These are phyloP conservation scores for Aspergillus baeticus DNA, from an alignment of 495 filamentous ascomycete species.

Conservation along the genomic window DNA sequence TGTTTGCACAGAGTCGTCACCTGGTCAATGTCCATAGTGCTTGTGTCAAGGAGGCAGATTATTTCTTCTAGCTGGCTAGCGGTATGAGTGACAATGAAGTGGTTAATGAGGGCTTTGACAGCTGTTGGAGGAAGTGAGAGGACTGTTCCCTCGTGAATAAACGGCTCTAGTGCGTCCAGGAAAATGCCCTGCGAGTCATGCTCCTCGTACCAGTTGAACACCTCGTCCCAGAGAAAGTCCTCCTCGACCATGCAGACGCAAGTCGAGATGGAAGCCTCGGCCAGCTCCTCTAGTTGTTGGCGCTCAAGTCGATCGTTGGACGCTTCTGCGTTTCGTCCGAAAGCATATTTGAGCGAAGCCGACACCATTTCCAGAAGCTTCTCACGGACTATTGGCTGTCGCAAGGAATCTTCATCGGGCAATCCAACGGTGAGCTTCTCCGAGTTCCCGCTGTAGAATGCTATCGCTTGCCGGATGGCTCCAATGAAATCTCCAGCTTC, in stretches of 20 bases:
- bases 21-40: conserved; percentile 92
- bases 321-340: conserved; percentile 58
- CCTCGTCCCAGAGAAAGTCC: conserved; percentile 87
- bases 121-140: conserved; percentile 75
- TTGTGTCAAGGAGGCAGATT: conserved; percentile 86
- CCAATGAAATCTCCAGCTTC: conserved; percentile 91
- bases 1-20: conserved; percentile 87
- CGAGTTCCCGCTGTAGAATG: conserved; percentile 83
- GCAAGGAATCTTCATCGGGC: conserved; percentile 73
- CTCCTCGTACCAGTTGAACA: conserved; percentile 87
- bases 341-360: conserved; percentile 88
- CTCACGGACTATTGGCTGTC: conserved; percentile 82
- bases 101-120: conserved; percentile 78
- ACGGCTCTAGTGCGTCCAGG: conserved; percentile 80
- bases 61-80: conserved; percentile 86
- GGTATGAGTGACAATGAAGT: conserved; percentile 71
- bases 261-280: conserved; percentile 77
- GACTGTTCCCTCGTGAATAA: conserved; percentile 76
- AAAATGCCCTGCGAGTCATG: conserved; percentile 70
- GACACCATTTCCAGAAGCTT: conserved; percentile 92
- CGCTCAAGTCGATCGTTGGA: conserved; percentile 48
- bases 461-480: conserved; percentile 85
- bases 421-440: conserved; percentile 92
- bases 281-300: conserved; percentile 70
- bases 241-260: conserved; percentile 71